phyloP scores from a whole-genome alignment of 2,329 filamentous ascomycete species.

The Chrysoporthe austroafricana region DNA sequence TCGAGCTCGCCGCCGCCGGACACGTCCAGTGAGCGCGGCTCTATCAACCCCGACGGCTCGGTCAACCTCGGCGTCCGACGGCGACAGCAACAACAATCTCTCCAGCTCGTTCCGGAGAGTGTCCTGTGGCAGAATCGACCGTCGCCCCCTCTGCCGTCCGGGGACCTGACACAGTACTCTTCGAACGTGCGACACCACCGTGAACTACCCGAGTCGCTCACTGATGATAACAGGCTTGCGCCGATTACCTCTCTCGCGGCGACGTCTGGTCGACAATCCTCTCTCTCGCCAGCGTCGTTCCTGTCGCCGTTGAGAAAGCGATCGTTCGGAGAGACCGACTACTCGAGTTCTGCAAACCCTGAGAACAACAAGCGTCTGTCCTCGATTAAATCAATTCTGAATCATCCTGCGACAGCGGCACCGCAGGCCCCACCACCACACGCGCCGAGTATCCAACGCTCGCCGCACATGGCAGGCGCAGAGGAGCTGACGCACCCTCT shows the following conservation, averaged over 20 bases:
- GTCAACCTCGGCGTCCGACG: slow-evolving; percentile 63
- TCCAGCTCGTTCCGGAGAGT: slow-evolving; percentile 53
- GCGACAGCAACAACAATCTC: slow-evolving; percentile 47
- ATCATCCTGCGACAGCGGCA: slow-evolving; percentile 47
- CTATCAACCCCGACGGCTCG: slow-evolving; percentile 65
- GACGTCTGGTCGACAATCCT: slow-evolving; percentile 56
- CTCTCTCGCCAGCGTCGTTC: slow-evolving; percentile 64
- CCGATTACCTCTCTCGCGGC: slow-evolving; percentile 55
- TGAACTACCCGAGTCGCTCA: slow-evolving; percentile 48
- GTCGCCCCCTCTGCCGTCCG: slow-evolving; percentile 48
- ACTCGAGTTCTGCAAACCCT: slow-evolving; percentile 37
- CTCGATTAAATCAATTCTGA: slow-evolving; percentile 77
- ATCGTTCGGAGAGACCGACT: slow-evolving; percentile 66
- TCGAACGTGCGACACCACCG: slow-evolving; percentile 44
- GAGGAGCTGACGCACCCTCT: slow-evolving; percentile 45
- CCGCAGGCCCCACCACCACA: background rate
- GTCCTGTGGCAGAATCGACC: slow-evolving; percentile 48
- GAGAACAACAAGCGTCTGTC: slow-evolving; percentile 66
- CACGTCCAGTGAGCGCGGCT: slow-evolving; percentile 53
- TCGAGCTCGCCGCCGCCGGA: slow-evolving; percentile 44
- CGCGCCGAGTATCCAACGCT: slow-evolving; percentile 15
- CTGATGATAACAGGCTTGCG: slow-evolving; percentile 62
- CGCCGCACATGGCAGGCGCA: slow-evolving; percentile 26
- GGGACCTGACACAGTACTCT: slow-evolving; percentile 56
- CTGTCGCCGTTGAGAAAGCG: slow-evolving; percentile 66